Conservation (phyloP, 352 stramenopile genomes). For the Phytophthora syringae region DNA sequence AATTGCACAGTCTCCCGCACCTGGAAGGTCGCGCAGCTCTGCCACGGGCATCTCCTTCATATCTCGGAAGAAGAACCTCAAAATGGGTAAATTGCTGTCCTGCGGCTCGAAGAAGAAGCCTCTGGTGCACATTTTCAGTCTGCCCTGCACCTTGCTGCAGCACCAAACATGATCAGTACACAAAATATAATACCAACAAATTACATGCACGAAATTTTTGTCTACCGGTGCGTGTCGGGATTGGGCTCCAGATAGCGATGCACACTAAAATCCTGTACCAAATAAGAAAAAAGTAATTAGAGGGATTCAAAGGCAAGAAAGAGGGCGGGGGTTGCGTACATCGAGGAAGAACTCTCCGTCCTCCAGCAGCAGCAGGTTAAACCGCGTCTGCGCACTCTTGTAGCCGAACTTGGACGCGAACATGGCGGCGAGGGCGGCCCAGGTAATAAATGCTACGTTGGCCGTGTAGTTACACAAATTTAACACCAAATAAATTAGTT, state of each 20-base stretch:
- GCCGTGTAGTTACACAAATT: constrained; percentile 19
- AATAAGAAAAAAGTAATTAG: constrained; percentile 15
- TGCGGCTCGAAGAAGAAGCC: constrained; percentile 94
- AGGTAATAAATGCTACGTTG: constrained; percentile 3
- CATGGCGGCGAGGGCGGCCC: constrained; percentile 22
- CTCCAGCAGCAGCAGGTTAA: constrained; percentile 94
- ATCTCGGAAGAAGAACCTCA: constrained; percentile 89
- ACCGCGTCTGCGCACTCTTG: constrained; percentile 77
- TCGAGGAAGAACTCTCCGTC: constrained; percentile 96
- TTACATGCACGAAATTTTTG: not conserved
- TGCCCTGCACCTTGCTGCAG: constrained; percentile 75
- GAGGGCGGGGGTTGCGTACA: constrained; percentile 39
- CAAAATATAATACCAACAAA: constrained; percentile 5
- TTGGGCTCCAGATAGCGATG: constrained; percentile 73
- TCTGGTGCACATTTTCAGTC: constrained; percentile 89
- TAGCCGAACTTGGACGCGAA: constrained; percentile 47
- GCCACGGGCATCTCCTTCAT: constrained; percentile 72
- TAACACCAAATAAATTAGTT: constrained; percentile 12
- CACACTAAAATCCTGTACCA: constrained; percentile 81
- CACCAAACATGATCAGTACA: not conserved
- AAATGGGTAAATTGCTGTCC: constrained; percentile 78
- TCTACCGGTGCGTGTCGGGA: constrained; percentile 58
- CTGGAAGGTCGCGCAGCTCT: constrained; percentile 56
- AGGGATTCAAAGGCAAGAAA: not conserved
- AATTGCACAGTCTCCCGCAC: constrained; percentile 47